Evolutionary conservation across 1,284 basidiomycete species (phyloP).

Genomic region (Vanrija sp.): DNA sequence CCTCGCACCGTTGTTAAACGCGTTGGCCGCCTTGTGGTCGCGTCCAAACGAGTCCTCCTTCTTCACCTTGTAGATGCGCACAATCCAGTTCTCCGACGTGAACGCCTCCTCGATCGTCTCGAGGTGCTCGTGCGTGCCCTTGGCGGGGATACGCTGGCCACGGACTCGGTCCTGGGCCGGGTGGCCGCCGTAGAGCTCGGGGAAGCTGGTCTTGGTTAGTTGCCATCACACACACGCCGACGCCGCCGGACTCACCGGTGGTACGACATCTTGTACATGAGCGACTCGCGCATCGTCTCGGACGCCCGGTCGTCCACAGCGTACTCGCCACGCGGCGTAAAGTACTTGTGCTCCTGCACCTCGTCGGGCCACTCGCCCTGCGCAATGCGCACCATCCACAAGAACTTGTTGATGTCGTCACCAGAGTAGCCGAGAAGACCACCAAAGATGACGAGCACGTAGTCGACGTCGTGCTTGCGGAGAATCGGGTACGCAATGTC

Average conservation of each 20-base stretch:
- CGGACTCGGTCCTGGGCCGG: conserved; percentile 77
- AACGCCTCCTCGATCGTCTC: conserved; percentile 90
- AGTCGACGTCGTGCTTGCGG: conserved; percentile 95
- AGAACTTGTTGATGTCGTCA: conserved; percentile 99
- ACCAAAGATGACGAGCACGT: conserved; percentile 96
- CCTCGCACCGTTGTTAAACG: conserved; percentile 81
- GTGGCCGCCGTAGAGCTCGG: conserved; percentile 75
- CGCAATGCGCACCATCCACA: conserved; percentile 98
- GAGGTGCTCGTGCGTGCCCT: conserved; percentile 63
- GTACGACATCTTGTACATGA: conserved; percentile 99
- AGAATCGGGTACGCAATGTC: conserved; percentile 96
- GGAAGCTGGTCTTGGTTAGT: conserved; percentile 59
- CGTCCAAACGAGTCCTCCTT: conserved; percentile 89
- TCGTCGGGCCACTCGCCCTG: conserved; percentile 99
- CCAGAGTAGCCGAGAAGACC: conserved; percentile 95
- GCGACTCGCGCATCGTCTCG: conserved; percentile 85
- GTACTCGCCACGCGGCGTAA: conserved; percentile 92
- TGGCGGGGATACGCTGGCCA: conserved; percentile 68
- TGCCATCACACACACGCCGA: too few relatives aligned
- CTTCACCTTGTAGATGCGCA: conserved; percentile 94
- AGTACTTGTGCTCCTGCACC: conserved; percentile 90
- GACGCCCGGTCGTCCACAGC: conserved; percentile 83
- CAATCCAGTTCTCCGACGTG: conserved; percentile 97
- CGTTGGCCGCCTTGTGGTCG: conserved; percentile 77
- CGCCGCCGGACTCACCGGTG: conserved; percentile 62